Base-by-base conservation (phyloP, 768 basidiomycete species). In the Botryobasidium botryosum region DNA sequence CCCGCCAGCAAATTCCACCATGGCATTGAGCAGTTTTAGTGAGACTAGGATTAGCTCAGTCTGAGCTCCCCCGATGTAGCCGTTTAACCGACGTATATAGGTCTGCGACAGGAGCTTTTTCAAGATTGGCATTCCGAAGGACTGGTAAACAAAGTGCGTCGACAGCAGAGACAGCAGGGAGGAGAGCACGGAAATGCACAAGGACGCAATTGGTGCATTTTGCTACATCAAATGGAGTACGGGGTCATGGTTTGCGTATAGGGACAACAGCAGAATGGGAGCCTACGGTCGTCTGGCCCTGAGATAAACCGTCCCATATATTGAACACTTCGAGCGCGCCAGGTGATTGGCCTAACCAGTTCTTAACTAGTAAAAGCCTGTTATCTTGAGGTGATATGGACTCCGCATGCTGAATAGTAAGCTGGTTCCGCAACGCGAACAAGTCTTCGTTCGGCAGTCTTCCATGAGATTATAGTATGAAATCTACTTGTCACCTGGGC, bases 11-110 rank as follows among this genome's bases (percentile, higher is more conserved):
- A 79, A 85, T 0, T 58, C 56, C 2, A 78, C 75, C 52, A 85
- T 66, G 0, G 63, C 59, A 48, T 72, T 68, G 55, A 74, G 75
- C 15, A 85, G 56, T 51, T 75, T 79, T 46, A 88, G 59, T 0
- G 77, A 70, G 0, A 70, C 68, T 6, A 87, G 64, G 21, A 78
- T 70, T 7, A 79, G 62, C 37, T 85, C 81, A 21, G 72, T 74
- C 39, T 79, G 69, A 3, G 68, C 60, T 4, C 75, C 73, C 3
- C 68, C 67, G 1, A 86, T 59, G 55, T 77, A 79, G 3, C 72
- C 65, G 47, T 75, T 77, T 32, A 87, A 54, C 15, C 67, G 66
- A 27, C 72, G 68, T 44, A 68, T 63, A 59, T 70, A 76, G 24
- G 67, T 60, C 0, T 71, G 66, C 1, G 70, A 68, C 28, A 87